Percentiles rank a stretch among this genome's conserved stretches.
These are phyloP conservation scores for Boletus tomentosulus DNA, from an alignment of 768 basidiomycete species.

Conservation along the genomic window DNA sequence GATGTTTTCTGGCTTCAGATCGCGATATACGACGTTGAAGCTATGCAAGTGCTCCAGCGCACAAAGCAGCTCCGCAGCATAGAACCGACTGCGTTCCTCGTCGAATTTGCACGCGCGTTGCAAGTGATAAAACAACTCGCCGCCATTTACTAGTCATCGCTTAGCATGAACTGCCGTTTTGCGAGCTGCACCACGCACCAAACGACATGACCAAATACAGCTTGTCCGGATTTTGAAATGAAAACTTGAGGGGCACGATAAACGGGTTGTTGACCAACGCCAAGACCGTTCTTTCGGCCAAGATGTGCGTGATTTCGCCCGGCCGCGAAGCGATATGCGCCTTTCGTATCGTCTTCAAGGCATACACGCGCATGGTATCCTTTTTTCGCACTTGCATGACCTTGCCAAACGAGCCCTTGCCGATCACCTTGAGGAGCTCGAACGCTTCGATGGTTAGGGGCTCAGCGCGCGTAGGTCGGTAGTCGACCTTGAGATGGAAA, in stretches of 20 bases:
- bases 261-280: constrained; percentile 98
- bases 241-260: constrained; percentile 98
- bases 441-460: constrained; percentile 94
- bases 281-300: constrained; percentile 94
- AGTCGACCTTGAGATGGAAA: constrained; percentile 94
- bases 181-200: constrained; percentile 42
- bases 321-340: constrained; percentile 95
- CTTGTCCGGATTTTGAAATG: constrained; percentile 97
- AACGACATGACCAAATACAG: constrained; percentile 97
- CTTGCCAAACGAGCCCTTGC: constrained; percentile 97
- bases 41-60: constrained; percentile 94
- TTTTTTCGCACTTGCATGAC: constrained; percentile 99
- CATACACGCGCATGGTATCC: constrained; percentile 96
- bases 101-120: constrained; percentile 97
- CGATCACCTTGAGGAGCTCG: constrained; percentile 95
- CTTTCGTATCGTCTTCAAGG: constrained; percentile 96
- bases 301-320: constrained; percentile 96
- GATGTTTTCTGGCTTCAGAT: constrained; percentile 98
- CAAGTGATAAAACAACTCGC: constrained; percentile 96
- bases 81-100: constrained; percentile 89
- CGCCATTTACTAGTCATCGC: constrained; percentile 73
- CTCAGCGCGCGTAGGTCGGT: constrained; percentile 81
- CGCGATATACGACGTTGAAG: constrained; percentile 98
- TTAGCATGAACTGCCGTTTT: not conserved
- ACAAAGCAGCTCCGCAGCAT: constrained; percentile 94